Percentiles rank a stretch among this genome's conserved stretches.
Evolutionary conservation across 1,284 basidiomycete genomes (phyloP).

Genomic region (Ganoderma sp.): DNA sequence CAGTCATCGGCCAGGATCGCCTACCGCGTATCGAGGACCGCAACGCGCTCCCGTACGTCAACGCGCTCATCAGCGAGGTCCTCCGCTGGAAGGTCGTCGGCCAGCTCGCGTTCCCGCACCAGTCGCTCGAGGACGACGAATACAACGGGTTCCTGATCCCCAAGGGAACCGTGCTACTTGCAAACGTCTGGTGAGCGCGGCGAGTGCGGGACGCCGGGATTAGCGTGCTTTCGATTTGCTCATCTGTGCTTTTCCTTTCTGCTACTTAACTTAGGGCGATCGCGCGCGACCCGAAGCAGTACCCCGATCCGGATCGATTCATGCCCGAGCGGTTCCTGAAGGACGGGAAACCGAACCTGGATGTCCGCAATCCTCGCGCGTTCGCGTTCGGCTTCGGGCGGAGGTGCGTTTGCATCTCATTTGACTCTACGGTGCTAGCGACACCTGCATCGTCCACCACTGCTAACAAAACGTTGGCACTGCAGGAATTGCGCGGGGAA

Average conservation of each 20-base stretch:
- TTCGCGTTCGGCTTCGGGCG: slow-evolving; percentile 34
- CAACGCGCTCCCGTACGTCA: slow-evolving; percentile 8
- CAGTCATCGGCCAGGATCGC: slow-evolving; percentile 14
- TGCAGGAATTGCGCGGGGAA: slow-evolving; percentile 32
- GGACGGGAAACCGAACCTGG: slow-evolving; percentile 20
- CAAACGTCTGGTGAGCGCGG: slow-evolving; percentile 22
- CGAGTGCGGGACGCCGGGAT: not conserved
- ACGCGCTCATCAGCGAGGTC: slow-evolving; percentile 12
- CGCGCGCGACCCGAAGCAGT: slow-evolving; percentile 18
- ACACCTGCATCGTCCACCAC: not conserved
- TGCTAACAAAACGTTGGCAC: not conserved
- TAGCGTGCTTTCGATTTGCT: not conserved
- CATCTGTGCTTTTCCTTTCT: not conserved
- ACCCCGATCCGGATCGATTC: slow-evolving; percentile 28
- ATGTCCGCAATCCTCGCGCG: slow-evolving; percentile 17
- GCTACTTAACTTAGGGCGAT: slow-evolving; percentile 17
- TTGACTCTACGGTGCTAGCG: not conserved
- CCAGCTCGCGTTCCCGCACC: slow-evolving; percentile 11
- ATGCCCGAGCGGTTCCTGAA: slow-evolving; percentile 30
- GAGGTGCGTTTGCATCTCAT: slow-evolving; percentile 6
- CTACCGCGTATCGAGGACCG: slow-evolving; percentile 14
- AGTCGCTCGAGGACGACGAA: slow-evolving; percentile 19
- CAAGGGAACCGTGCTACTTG: slow-evolving; percentile 28
- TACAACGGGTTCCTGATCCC: slow-evolving; percentile 25
- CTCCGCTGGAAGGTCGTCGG: slow-evolving; percentile 11